Evolutionary conservation across 192 early-diverging fungal genomes (phyloP), one percentile per base, ranked within the genome.

Genomic region (Coemansia sp.): DNA sequence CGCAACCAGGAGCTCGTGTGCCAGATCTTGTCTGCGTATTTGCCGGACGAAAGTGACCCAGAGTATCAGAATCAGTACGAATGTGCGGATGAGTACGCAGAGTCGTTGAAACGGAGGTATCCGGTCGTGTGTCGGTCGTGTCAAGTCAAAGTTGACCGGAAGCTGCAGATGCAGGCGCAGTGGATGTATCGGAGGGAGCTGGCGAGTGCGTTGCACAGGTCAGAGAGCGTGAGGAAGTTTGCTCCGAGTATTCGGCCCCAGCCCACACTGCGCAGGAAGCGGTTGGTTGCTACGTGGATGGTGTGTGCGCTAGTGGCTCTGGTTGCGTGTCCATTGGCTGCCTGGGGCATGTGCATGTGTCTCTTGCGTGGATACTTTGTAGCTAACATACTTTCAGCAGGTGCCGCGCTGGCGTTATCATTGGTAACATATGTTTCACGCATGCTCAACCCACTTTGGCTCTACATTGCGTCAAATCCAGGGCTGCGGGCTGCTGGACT

Each of bases 1-100:
- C 70, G 74, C 37, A 82, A 76, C 65, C 79, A 82, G 37, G 67
- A 76, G 43, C 70, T 76, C 6, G 79, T 76, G 8, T 38, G 66
- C 62, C 67, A 73, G 59, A 57, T 76, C 6, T 64, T 82, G 25
- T 43, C 73, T 0, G 62, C 71, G 14, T 76, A 82, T 32, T 24
- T 76, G 51, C 79, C 79, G 0, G 65, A 73, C 41, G 73, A 76
- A 12, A 57, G 64, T 4, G 73, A 76, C 24, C 55, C 67, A 29
- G 70, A 73, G 50, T 73, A 76, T 54, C 24, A 23, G 37, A 8
- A 41, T 0, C 64, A 67, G 17, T 29, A 45, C 19, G 43, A 41
- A 5, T 11, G 51, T 10, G 74, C 70, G 21, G 79, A 73, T 17
- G 63, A 67, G 25, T 82, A 82, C 45, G 64, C 65, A 1, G 37